phyloP scores from a whole-genome alignment of 2,329 filamentous ascomycete genomes.

The Neophaeococcomyces aloes region DNA sequence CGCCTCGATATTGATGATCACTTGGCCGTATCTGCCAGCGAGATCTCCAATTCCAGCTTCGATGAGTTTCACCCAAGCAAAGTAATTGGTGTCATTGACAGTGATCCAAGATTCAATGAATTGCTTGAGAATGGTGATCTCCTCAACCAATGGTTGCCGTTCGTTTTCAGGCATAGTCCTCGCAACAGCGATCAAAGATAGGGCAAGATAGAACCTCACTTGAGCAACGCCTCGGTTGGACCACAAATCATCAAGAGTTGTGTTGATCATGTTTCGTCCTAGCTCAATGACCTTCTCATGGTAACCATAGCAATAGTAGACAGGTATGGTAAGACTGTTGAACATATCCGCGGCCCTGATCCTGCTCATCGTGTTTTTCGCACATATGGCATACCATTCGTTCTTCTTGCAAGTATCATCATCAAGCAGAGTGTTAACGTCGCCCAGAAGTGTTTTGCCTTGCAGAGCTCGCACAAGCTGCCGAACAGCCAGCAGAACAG shows the following conservation, averaged over 20 bases:
- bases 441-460: constrained; percentile 47
- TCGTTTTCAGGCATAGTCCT: constrained; percentile 36
- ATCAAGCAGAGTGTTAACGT: constrained; percentile 40
- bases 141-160: constrained; percentile 38
- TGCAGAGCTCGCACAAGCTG: constrained; percentile 50
- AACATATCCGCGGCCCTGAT: constrained; percentile 48
- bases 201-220: constrained; percentile 37
- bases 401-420: constrained; percentile 44
- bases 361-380: constrained; percentile 37
- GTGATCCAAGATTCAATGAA: constrained; percentile 43
- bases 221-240: constrained; percentile 34
- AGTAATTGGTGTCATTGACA: constrained; percentile 50
- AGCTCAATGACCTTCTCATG: constrained; percentile 35
- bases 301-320: constrained; percentile 38
- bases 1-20: constrained; percentile 43
- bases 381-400: constrained; percentile 39
- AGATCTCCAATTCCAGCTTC: constrained; percentile 46
- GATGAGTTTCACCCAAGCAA: constrained; percentile 46
- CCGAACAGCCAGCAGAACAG: constrained; percentile 42
- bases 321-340: constrained; percentile 38
- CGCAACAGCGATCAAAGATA: constrained; percentile 34
- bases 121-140: constrained; percentile 39
- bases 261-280: constrained; percentile 30
- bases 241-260: constrained; percentile 37
- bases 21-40: constrained; percentile 32